Base-by-base conservation (phyloP, 306 rosid species). In the Quercus mongolica region DNA sequence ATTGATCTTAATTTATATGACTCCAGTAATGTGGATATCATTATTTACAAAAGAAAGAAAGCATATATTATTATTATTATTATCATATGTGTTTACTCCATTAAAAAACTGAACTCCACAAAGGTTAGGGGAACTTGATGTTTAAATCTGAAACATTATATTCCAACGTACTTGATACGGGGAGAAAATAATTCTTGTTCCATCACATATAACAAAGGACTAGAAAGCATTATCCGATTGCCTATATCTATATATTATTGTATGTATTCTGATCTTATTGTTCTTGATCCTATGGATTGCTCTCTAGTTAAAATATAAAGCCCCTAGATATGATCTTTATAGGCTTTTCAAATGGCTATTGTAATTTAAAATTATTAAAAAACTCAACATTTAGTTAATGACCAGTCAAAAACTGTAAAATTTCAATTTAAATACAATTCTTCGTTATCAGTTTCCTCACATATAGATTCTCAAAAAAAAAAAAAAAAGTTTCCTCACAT, bases 281-380 rank as follows among this genome's bases (percentile, higher is more conserved):
- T 28, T 3, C n/a, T 63, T 63, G 69, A 14, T 63, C 69, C 69
- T 26, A 26, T 63, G 69, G 69, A 63, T 28, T 63, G 69, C n/a
- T 63, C 41, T 63, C 69, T 28, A 28, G n/a, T 63, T 63, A 63
- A 63, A 63, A 28, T 63, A 63, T 28, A 28, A 63, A 28, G 35
- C 69, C 31, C 21, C 41, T 63, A 63, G 69, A 28, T 63, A 63
- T 63, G 69, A 61, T 35, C 72, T 41, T 28, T 35, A 56, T 57
- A 33, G 20, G 71, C 64, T 58, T 74, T 62, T 82, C 79, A 65
- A 78, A 62, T 74, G 80, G 67, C 79, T 57, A 15, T 67, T 72
- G 41, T 81, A 69, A 73, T 76, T 72, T 26, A 11, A 10, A 73
- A 69, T 69, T 49, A 49, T 3, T 49, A 49, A 49, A 46, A 49